phyloP scores from a whole-genome alignment of 2,329 filamentous ascomycete genomes.

The Claviceps quebecensis region DNA sequence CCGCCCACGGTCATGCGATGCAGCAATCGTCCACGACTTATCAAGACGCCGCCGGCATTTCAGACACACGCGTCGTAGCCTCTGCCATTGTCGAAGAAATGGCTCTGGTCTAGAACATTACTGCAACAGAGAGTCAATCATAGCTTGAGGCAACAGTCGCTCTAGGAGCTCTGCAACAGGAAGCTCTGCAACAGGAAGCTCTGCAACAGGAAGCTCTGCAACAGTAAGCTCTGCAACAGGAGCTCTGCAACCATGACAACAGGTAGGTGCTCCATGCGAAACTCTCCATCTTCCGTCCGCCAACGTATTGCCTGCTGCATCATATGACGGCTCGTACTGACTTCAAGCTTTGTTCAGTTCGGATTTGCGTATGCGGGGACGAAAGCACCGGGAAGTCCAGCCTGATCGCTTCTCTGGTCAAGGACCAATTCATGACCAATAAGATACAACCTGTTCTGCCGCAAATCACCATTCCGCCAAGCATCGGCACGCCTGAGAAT shows the following conservation, averaged over 20 bases:
- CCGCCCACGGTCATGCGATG: neutral
- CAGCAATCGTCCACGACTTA: neutral
- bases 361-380: conserved; percentile 92
- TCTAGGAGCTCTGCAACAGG: conserved; percentile 4
- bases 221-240: neutral
- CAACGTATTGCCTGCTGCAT: neutral
- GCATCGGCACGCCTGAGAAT: conserved; percentile 86
- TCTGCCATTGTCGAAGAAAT: conserved; percentile 6
- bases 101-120: conserved; percentile 5
- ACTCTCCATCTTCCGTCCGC: neutral
- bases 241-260: conserved; percentile 6
- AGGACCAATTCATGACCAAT: conserved; percentile 88
- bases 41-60: neutral
- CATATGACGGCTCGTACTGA: neutral
- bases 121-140: conserved; percentile 2
- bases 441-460: conserved; percentile 93
- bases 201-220: neutral
- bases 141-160: conserved; percentile 1
- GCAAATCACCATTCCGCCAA: conserved; percentile 87
- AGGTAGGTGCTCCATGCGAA: neutral
- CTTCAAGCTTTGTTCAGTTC: conserved; percentile 35
- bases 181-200: neutral
- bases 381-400: conserved; percentile 91
- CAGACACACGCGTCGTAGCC: neutral
- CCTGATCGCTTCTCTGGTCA: conserved; percentile 88